Evolutionary conservation across 805 yeast species (phyloP), one percentile per base, ranked within the genome.

Genomic region (Pichia rugopelliculosa): DNA sequence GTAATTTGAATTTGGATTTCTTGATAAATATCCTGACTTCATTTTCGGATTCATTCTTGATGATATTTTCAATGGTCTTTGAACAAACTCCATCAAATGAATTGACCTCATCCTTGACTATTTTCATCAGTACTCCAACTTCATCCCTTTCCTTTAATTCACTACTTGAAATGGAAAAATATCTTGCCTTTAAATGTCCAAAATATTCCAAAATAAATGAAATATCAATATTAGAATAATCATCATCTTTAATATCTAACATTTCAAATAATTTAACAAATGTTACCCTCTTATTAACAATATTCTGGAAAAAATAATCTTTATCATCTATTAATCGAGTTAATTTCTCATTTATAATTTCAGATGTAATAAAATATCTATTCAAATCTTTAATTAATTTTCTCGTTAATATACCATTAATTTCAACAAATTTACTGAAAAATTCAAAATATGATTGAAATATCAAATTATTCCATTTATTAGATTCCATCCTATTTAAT

Each of bases 121-220:
- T 90, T 39, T 86, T 91, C 2, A 96, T 91, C 15, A 96, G 84
- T 45, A 89, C 72, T 53, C 84, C 83, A 45, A 85, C 75, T 17
- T 69, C 69, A 22, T 82, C 80, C 54, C 84, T 87, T 41, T 76
- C 71, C 41, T 74, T 61, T 3, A 88, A 76, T 25, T 50, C 51
- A 9, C 96, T 86, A 1, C 96, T 88, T 1, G 96, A 86, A 54
- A 90, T 91, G 17, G 97, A 91, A 68, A 90, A 90, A 67, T 82
- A 88, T 63, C 98, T 84, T 37, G 97, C 96, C 61, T 82, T 87
- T 59, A 91, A 70, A 54, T 78, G 82, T 38, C 90, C 79, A 47
- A 91, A 65, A 38, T 81, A 71, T 69, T 90, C 98, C 55, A 90
- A 69, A 34, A 91, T 67, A 61, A 88, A 84, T 48, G 84, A 82